Conservation (phyloP, 192 early-diverging fungal genomes). For the Fimicolochytrium jonesii region DNA sequence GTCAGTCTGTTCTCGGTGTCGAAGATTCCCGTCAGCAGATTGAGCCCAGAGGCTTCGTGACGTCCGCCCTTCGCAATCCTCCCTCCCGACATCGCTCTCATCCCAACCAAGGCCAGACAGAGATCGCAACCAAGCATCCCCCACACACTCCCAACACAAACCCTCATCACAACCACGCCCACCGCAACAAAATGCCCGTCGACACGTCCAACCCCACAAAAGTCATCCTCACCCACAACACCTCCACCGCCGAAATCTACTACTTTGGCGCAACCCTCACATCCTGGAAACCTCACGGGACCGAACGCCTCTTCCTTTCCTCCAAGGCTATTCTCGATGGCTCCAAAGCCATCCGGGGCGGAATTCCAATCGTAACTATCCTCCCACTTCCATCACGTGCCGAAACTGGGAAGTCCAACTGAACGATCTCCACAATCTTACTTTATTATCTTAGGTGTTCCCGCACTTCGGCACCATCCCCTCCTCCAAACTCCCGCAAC, state of each 20-base stretch:
- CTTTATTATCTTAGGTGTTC: slow-evolving; percentile 65
- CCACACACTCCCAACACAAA: too few relatives aligned
- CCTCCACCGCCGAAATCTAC: slow-evolving; percentile 35
- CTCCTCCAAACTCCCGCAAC: slow-evolving; percentile 61
- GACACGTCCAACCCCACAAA: slow-evolving; percentile 13
- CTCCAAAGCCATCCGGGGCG: slow-evolving; percentile 85
- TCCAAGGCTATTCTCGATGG: slow-evolving; percentile 77
- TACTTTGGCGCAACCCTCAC: slow-evolving; percentile 88
- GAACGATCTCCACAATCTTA: background rate
- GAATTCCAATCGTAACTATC: slow-evolving; percentile 1
- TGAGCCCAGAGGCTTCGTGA: too few relatives aligned
- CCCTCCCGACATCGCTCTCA: too few relatives aligned
- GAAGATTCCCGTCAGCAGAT: too few relatives aligned
- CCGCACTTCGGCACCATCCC: slow-evolving; percentile 71
- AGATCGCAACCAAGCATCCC: too few relatives aligned
- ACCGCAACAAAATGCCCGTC: slow-evolving; percentile 13
- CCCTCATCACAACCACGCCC: too few relatives aligned
- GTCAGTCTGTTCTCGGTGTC: too few relatives aligned
- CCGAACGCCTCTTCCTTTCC: slow-evolving; percentile 85
- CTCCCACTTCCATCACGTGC: background rate
- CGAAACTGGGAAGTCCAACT: background rate
- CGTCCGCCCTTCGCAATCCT: too few relatives aligned
- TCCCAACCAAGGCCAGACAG: too few relatives aligned
- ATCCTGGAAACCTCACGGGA: slow-evolving; percentile 70
- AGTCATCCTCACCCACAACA: slow-evolving; percentile 16